Evolutionary conservation across 2,329 filamentous ascomycete species (phyloP), one percentile per base, ranked within the genome.

Genomic region (Cryphonectria naterciae): DNA sequence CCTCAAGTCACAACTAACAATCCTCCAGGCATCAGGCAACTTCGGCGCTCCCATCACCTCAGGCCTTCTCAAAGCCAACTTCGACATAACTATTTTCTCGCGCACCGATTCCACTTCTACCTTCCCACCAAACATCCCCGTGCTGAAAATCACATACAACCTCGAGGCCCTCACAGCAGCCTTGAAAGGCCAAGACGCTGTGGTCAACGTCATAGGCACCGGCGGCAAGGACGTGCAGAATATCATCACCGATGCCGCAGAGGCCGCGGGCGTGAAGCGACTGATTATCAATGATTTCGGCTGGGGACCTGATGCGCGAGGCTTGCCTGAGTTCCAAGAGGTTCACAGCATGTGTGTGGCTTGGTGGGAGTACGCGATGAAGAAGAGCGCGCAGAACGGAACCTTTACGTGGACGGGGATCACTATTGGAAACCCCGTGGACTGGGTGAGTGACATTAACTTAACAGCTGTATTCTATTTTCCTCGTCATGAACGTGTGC

Each of bases 51-150:
- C 73, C 17, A 70, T 74, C 32, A 68, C 72, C n/a, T 22, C 66
- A 22, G 69, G 65, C 2, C 68, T 75, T 61, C 56, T 71, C 67
- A 15, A 66, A 19, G 67, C 73, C n/a, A 65, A 68, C 35, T 83
- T 83, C 77, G 78, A 79, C 72, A 65, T 83, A 65, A 79, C 75
- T 19, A 77, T 81, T 35, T 75, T 83, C 6, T 77, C 77, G 41
- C 80, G 82, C 41, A 69, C 75, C 11, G 43, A 72, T 1, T 76
- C 74, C 13, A 22, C 70, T 0, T 74, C 76, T 19, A 72, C 43
- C 4, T 77, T 77, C 32, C 76, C 75, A n/a, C 19, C 64, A 5
- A 73, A 68, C 4, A 61, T 76, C 5, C 62, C 71, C 5, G 73
- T 78, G 8, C 62, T 76, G 60, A 69, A 65, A 15, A 61, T 66